phyloP scores from a whole-genome alignment of 768 basidiomycete genomes.

The Leccinellum luteum region DNA sequence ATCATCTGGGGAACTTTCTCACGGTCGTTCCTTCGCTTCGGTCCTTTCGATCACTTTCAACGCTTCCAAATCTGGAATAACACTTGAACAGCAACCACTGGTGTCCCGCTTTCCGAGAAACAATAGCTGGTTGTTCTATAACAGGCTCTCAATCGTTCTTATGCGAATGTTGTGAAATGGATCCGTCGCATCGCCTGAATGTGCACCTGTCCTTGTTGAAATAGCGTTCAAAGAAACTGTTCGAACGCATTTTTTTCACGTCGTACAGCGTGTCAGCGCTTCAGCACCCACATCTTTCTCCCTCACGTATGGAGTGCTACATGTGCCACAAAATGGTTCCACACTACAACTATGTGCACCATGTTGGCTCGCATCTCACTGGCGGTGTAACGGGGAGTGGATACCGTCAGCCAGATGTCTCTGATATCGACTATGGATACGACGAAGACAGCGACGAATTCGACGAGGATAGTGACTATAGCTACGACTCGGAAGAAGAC shows the following conservation, averaged over 20 bases:
- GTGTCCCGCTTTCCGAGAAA: neutral
- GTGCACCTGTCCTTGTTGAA: too few species aligned
- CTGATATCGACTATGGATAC: neutral
- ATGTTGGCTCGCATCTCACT: slow-evolving; percentile 10
- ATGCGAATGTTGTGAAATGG: too few species aligned
- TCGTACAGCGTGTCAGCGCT: too few species aligned
- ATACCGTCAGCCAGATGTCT: neutral
- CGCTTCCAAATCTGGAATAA: neutral
- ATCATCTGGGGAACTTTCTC: too few species aligned
- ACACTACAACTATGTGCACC: slow-evolving; percentile 11
- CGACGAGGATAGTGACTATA: too few species aligned
- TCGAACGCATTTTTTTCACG: too few species aligned
- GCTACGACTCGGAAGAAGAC: neutral
- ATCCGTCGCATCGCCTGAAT: too few species aligned
- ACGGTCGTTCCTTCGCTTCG: too few species aligned
- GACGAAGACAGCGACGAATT: neutral
- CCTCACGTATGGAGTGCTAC: slow-evolving; percentile 14
- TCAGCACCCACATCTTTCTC: too few species aligned
- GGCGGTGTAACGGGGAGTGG: neutral
- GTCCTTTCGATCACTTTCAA: too few species aligned
- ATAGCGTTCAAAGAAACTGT: too few species aligned
- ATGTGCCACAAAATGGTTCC: slow-evolving; percentile 13
- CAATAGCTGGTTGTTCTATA: neutral
- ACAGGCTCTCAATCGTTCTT: too few species aligned
- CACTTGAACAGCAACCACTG: neutral